These are phyloP conservation scores for Trypanosoma avium DNA, from an alignment of 208 protist genomes.

Conservation along the genomic window DNA sequence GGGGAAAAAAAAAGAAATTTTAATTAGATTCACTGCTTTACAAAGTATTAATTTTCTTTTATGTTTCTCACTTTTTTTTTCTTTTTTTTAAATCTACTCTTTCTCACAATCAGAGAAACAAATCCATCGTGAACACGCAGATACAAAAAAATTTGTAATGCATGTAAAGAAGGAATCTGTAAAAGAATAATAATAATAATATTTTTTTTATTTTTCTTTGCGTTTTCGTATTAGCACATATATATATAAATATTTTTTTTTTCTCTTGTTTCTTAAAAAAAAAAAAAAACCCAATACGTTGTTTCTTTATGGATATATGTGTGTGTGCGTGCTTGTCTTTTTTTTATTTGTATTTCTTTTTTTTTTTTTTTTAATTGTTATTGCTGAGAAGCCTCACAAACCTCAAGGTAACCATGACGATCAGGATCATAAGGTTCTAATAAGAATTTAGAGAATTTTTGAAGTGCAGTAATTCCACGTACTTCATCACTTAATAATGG, in stretches of 20 bases:
- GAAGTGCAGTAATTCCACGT: slow-evolving; percentile 73
- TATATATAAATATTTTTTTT: slow-evolving; percentile 19
- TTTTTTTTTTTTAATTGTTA: neutral
- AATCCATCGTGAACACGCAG: too few relatives aligned
- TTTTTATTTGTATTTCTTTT: neutral
- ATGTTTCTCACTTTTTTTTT: too few relatives aligned
- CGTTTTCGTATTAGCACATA: too few relatives aligned
- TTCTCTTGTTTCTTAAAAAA: slow-evolving; percentile 1
- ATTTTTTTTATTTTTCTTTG: slow-evolving; percentile 14
- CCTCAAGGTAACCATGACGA: slow-evolving; percentile 55
- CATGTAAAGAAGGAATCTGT: too few relatives aligned
- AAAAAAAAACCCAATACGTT: neutral
- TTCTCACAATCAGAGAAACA: too few relatives aligned
- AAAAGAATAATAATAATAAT: slow-evolving; percentile 8
- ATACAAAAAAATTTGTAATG: too few relatives aligned
- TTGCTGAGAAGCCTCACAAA: slow-evolving; percentile 9
- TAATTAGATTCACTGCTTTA: too few relatives aligned
- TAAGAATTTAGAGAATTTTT: slow-evolving; percentile 76
- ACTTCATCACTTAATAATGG: slow-evolving; percentile 93
- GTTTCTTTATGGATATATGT: neutral
- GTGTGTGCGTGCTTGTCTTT: slow-evolving; percentile 11
- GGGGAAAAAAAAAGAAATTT: slow-evolving; percentile 13
- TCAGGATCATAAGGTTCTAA: slow-evolving; percentile 61
- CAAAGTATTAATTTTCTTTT: too few relatives aligned
- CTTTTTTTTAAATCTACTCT: too few relatives aligned